Base-by-base conservation (phyloP, 768 basidiomycete species). In the Melanogaster broomeanus region DNA sequence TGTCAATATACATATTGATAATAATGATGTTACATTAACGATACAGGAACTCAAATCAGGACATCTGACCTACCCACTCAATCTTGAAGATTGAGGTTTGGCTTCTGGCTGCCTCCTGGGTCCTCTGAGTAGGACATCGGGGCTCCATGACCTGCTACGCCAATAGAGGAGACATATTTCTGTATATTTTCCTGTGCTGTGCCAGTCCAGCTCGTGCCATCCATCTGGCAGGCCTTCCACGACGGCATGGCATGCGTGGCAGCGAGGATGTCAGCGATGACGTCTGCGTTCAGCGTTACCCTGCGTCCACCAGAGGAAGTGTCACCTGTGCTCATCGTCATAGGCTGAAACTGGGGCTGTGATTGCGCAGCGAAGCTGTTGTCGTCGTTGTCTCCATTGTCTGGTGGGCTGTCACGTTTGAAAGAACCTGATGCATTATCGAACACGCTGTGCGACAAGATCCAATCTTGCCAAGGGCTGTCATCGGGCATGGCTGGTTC, bases 141-240 rank as follows among this genome's bases (percentile, higher is more conserved):
- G n/a, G n/a, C n/a, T 31, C 30, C 6, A 31, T 13, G 30, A 31
- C 12, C 30, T 31, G 6, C 7, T 31, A 34, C 33, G 33, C 33
- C 28, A 30, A 45, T 30, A 24, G 40, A 41, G 40, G 21, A 3
- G 40, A 45, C 33, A 45, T 64, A 66, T 57, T 64, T 69, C 49
- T 62, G 48, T 8, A 67, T 69, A 46, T 16, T 41, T 24, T 41
- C 40, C 40, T 41, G 3, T 21, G 70, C 65, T 22, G 70, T 71
- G 35, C 70, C 68, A 44, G 38, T 57, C 70, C 70, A 69, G 60
- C 59, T 62, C 35, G 64, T 70, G 45, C 63, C 64, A 46, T 71
- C 69, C 27, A 65, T 52, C 57, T 61, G 49, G 49, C 64, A 69
- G 34, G 66, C 66, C 58, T 61, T 67, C 67, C 68, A 68, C 35